Percentiles rank a stretch among this genome's conserved stretches.
phyloP scores from a whole-genome alignment of 2,329 filamentous ascomycete species.

The Talaromyces sp. region DNA sequence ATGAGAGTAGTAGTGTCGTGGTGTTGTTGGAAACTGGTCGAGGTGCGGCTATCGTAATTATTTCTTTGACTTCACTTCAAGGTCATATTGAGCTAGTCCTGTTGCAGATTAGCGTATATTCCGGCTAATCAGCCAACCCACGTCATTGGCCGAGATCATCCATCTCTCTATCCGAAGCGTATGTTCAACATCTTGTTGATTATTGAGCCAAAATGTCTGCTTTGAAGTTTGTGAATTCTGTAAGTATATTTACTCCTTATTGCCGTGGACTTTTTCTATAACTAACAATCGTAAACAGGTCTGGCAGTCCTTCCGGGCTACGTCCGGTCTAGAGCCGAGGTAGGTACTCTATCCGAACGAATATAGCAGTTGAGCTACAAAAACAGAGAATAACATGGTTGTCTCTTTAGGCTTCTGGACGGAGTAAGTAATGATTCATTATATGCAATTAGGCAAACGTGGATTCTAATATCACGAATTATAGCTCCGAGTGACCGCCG shows the following conservation, averaged over 20 bases:
- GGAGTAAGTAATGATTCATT: constrained; percentile 35
- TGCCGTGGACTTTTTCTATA: not conserved
- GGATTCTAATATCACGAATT: constrained; percentile 4
- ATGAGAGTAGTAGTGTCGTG: not conserved
- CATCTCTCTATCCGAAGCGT: not conserved
- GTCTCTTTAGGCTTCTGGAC: constrained; percentile 35
- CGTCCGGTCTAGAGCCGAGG: constrained; percentile 88
- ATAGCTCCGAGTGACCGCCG: constrained; percentile 61
- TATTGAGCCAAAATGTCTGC: constrained; percentile 48
- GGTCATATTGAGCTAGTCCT: not conserved
- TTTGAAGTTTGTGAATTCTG: constrained; percentile 64
- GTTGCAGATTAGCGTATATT: not conserved
- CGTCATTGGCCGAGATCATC: constrained; percentile 5
- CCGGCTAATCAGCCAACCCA: not conserved
- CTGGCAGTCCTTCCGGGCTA: constrained; percentile 78
- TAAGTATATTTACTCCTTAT: constrained; percentile 39
- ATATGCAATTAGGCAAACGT: not conserved
- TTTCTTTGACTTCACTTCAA: not conserved
- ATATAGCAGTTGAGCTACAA: not conserved
- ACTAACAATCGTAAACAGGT: constrained; percentile 56
- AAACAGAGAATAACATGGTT: not conserved
- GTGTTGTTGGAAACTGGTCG: not conserved
- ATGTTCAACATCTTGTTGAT: not conserved
- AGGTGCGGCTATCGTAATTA: constrained; percentile 3
- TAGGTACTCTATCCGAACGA: constrained; percentile 42